These are phyloP conservation scores for Xylariaceae sp. DNA, from an alignment of 2,329 filamentous ascomycete species.

Conservation along the genomic window DNA sequence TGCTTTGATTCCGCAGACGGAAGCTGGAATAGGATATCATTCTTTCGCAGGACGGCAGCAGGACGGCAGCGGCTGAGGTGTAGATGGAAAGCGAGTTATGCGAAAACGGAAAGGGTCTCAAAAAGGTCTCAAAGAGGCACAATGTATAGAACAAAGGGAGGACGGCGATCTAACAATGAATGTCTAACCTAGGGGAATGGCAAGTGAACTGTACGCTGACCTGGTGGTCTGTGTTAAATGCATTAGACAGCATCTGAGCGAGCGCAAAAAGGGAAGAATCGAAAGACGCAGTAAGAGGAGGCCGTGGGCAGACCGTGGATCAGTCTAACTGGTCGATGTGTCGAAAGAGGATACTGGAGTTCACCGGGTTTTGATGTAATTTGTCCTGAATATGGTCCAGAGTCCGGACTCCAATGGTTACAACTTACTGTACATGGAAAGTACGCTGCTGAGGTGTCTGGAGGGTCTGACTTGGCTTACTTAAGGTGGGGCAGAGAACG, in stretches of 20 bases:
- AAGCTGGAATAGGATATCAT: constrained; percentile 26
- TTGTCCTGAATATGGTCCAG: too few relatives aligned
- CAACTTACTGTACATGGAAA: too few relatives aligned
- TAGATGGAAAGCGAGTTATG: constrained; percentile 8
- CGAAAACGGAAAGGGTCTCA: constrained; percentile 11
- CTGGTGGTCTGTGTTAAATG: constrained; percentile 9
- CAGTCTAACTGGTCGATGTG: too few relatives aligned
- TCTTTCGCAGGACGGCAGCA: constrained; percentile 23
- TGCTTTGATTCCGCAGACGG: constrained; percentile 17
- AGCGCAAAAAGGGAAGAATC: neutral
- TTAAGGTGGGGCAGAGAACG: too few relatives aligned
- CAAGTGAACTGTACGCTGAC: constrained; percentile 15
- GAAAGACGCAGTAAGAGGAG: neutral
- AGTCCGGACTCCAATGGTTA: too few relatives aligned
- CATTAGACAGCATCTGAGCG: constrained; percentile 14
- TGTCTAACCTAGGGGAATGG: constrained; percentile 10
- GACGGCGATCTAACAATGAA: constrained; percentile 6
- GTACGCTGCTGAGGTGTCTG: too few relatives aligned
- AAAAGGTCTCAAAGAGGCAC: constrained; percentile 11
- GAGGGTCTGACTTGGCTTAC: too few relatives aligned
- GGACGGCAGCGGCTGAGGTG: constrained; percentile 20
- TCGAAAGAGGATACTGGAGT: too few relatives aligned
- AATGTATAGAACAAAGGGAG: constrained; percentile 10
- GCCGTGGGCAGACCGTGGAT: too few relatives aligned
- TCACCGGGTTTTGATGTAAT: too few relatives aligned